Base-by-base conservation (phyloP, 352 stramenopile species). In the Blastocystis sp. region DNA sequence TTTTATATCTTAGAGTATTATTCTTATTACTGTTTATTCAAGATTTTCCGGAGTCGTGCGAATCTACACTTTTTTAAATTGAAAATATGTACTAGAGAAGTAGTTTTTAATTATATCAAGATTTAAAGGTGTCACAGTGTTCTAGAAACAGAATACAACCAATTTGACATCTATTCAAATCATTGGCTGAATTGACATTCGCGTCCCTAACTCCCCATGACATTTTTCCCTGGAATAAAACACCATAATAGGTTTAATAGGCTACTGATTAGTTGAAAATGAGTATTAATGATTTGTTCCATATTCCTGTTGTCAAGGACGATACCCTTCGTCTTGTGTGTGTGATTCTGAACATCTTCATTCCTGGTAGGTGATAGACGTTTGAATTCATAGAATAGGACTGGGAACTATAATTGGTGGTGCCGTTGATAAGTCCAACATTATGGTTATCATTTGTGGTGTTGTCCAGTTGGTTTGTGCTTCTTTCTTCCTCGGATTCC, bases 311-410 rank as follows among this genome's bases (percentile, higher is more conserved):
- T 27, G 54, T 83, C 19, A 83, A 83, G 46, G 71, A 83, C 21
- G 71, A 83, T 83, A 59, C 71, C 46, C 63, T 83, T 32, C 71
- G 71, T 46, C 6, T 83, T 35, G 71, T 83, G 4, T 83, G 71
- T 29, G 27, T 67, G n/a, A 39, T 83, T 42, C n/a, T 83, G n/a
- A 66, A 83, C 27, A 67, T 83, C 14, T 66, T 83, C 54, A 51
- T 83, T 27, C 21, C 21, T 65, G 71, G 71, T 83, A 66, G 16
- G 49, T 7, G 29, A 21, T 49, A 65, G 7, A 0, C 2, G n/a
- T 35, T 21, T 35, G 21, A 52, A 5, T 16, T 39, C 21, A 61
- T 42, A 61, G 11, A n/a, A 32, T 83, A 83, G 71, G 71, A 67
- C 27, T 59, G 27, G 71, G 71, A 43, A 83, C 71, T n/a, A 83